phyloP scores from a whole-genome alignment of 1,139 yeast genomes.

The Kodamaea arcana region DNA sequence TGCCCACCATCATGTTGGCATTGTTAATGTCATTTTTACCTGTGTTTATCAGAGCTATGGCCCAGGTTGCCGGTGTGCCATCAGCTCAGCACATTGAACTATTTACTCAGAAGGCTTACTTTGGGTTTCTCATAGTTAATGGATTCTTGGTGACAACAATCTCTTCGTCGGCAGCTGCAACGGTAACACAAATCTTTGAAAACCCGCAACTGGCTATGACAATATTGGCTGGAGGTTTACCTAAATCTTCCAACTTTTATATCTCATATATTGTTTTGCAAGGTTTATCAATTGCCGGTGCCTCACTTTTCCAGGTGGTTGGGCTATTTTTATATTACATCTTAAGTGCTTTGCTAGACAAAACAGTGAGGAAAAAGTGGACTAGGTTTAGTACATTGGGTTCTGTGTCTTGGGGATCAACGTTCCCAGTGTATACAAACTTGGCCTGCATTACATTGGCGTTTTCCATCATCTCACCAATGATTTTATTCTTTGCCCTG shows the following conservation, averaged over 20 bases:
- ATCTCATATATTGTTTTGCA: slow-evolving; percentile 70
- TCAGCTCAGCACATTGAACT: slow-evolving; percentile 62
- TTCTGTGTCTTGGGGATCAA: slow-evolving; percentile 78
- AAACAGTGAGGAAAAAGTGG: slow-evolving; percentile 86
- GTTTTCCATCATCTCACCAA: slow-evolving; percentile 80
- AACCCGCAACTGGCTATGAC: slow-evolving; percentile 66
- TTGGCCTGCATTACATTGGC: slow-evolving; percentile 77
- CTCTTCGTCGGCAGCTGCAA: slow-evolving; percentile 70
- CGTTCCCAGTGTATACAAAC: slow-evolving; percentile 79
- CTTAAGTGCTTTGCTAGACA: slow-evolving; percentile 66
- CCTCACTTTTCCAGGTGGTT: slow-evolving; percentile 73
- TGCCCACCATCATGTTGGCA: slow-evolving; percentile 81
- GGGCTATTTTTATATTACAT: slow-evolving; percentile 67
- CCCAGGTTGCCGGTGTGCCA: slow-evolving; percentile 61
- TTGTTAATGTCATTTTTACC: slow-evolving; percentile 81
- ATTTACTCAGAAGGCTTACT: slow-evolving; percentile 73
- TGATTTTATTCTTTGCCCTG: slow-evolving; percentile 61
- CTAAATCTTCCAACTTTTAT: slow-evolving; percentile 85
- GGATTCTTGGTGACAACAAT: slow-evolving; percentile 66
- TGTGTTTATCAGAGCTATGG: slow-evolving; percentile 62
- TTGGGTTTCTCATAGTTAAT: slow-evolving; percentile 67
- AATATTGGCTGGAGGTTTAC: slow-evolving; percentile 69
- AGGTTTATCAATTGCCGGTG: slow-evolving; percentile 80
- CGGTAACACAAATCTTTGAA: slow-evolving; percentile 61
- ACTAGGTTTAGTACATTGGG: slow-evolving; percentile 61